Evolutionary conservation across 2,329 filamentous ascomycete genomes (phyloP).

Genomic region (Scedosporium minutisporum): DNA sequence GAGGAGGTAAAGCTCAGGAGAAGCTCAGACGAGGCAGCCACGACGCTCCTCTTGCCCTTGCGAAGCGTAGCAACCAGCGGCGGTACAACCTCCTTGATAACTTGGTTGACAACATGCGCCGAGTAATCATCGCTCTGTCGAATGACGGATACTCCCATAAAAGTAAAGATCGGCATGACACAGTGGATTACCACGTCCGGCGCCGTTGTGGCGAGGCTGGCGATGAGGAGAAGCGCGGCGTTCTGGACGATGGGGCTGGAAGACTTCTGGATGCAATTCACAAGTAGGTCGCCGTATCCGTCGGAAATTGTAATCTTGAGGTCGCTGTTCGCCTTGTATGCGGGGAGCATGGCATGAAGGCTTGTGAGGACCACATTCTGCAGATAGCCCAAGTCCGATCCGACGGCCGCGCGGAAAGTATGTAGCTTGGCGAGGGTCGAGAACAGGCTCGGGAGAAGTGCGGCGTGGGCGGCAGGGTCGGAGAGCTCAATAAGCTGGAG

Average conservation of each 20-base stretch:
- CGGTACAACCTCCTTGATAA: slow-evolving; percentile 87
- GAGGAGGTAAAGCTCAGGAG: slow-evolving; percentile 94
- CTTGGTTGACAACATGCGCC: slow-evolving; percentile 89
- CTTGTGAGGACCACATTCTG: slow-evolving; percentile 77
- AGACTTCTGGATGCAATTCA: slow-evolving; percentile 88
- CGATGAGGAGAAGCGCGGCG: slow-evolving; percentile 77
- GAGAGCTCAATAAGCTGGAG: slow-evolving; percentile 81
- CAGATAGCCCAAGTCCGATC: slow-evolving; percentile 82
- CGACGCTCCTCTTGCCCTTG: slow-evolving; percentile 65
- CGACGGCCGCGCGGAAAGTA: slow-evolving; percentile 68
- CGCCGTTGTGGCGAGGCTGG: slow-evolving; percentile 74
- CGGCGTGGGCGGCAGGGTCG: slow-evolving; percentile 62
- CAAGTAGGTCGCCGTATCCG: slow-evolving; percentile 80
- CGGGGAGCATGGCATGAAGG: slow-evolving; percentile 73
- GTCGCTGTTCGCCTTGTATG: slow-evolving; percentile 52
- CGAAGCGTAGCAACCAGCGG: slow-evolving; percentile 79
- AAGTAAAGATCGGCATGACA: slow-evolving; percentile 98
- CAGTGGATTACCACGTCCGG: slow-evolving; percentile 91
- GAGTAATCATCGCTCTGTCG: slow-evolving; percentile 95
- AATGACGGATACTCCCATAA: slow-evolving; percentile 87
- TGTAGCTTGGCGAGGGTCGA: slow-evolving; percentile 78
- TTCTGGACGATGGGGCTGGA: slow-evolving; percentile 92
- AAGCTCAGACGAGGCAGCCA: slow-evolving; percentile 77
- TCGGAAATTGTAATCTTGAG: slow-evolving; percentile 66
- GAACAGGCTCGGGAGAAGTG: slow-evolving; percentile 72